Conservation (phyloP, 1,284 basidiomycete species). For the Mycena citricolor region DNA sequence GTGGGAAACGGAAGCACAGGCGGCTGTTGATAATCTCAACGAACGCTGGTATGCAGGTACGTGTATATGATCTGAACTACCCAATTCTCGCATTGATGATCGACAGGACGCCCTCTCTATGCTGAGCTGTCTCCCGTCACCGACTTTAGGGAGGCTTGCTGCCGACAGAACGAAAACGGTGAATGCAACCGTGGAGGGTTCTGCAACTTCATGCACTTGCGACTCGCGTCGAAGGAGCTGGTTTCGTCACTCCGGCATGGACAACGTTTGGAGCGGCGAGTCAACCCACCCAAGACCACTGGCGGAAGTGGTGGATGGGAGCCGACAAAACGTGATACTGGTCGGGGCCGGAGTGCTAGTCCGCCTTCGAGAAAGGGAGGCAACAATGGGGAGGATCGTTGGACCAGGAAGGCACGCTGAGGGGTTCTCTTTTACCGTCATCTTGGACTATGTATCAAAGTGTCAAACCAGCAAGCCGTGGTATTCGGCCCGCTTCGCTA, state of each 20-base stretch:
- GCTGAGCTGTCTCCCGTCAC: conserved; percentile 99
- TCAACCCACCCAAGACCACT: conserved; percentile 63
- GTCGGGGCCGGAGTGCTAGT: conserved; percentile 69
- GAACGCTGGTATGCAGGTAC: conserved; percentile 97
- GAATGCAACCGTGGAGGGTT: conserved; percentile 96
- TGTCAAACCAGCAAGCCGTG: conserved; percentile 66
- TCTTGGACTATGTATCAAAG: conserved; percentile 72
- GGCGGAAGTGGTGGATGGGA: conserved; percentile 80
- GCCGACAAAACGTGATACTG: conserved; percentile 63
- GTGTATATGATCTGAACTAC: conserved; percentile 29
- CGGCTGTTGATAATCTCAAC: conserved; percentile 91
- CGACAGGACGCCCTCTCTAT: conserved; percentile 86
- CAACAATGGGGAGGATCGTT: conserved; percentile 72
- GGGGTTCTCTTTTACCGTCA: conserved; percentile 8
- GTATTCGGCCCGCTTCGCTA: conserved; percentile 46
- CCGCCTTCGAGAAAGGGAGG: conserved; percentile 55
- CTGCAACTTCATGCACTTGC: conserved; percentile 99
- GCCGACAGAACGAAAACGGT: conserved; percentile 96
- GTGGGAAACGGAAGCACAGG: conserved; percentile 96
- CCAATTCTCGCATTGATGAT: conserved; percentile 7
- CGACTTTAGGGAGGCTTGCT: conserved; percentile 98
- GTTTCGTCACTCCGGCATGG: conserved; percentile 78
- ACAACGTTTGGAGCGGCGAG: conserved; percentile 78
- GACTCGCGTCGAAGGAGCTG: conserved; percentile 81
- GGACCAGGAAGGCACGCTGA: conserved; percentile 57